These are phyloP conservation scores for Mycosarcoma maydis DNA, from an alignment of 1,284 basidiomycete genomes.

Conservation along the genomic window DNA sequence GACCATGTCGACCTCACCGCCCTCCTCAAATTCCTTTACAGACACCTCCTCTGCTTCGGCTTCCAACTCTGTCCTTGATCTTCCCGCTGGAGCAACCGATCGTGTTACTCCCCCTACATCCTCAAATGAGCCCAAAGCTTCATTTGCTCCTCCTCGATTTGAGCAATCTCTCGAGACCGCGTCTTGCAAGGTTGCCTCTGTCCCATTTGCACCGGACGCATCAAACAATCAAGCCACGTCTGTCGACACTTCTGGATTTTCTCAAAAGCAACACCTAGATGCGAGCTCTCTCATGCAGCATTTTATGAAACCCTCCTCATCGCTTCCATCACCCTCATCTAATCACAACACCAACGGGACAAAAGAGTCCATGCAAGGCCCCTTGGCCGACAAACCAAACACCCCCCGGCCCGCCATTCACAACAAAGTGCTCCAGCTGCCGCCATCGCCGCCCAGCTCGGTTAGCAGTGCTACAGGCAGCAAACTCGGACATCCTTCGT, in stretches of 20 bases:
- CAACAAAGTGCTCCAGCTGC: conserved; percentile 31
- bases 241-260: no score
- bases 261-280: conserved; percentile 7
- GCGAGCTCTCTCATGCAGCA: conserved; percentile 31
- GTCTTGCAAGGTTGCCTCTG: no score
- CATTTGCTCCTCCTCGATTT: no score
- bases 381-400: neutral
- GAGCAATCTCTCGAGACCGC: no score
- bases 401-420: conserved; percentile 4
- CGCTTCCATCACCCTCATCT: conserved; percentile 3
- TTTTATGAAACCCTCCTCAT: conserved; percentile 20
- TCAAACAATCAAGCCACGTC: no score
- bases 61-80: conserved; percentile 37
- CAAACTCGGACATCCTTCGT: conserved; percentile 9
- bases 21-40: neutral
- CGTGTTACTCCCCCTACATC: conserved; percentile 28
- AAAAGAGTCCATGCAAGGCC: conserved; percentile 1
- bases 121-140: neutral
- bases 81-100: conserved; percentile 36
- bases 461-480: conserved; percentile 25
- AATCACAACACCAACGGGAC: conserved; percentile 3
- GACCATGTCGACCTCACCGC: conserved; percentile 13
- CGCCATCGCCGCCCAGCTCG: conserved; percentile 36
- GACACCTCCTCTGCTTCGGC: conserved; percentile 3
- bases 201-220: no score